Base-by-base conservation (phyloP, 441 rosid species). In the Daphne laureola region DNA sequence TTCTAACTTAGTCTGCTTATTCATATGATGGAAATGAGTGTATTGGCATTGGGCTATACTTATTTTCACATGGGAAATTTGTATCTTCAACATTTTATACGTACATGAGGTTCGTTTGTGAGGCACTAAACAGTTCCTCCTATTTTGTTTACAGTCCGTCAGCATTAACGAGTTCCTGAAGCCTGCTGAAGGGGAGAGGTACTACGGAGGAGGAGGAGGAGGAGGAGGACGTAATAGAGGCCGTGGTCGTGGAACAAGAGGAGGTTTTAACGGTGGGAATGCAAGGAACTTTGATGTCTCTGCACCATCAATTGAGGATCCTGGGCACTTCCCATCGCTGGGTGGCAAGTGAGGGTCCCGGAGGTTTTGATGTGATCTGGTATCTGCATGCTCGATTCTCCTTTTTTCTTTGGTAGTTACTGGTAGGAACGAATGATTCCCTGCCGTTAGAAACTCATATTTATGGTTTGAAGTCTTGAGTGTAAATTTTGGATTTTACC, bases 131-230 rank as follows among this genome's bases (percentile, higher is more conserved):
- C 25, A 21, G 11, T 35, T 18, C 35, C 14, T 17, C 36, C 26
- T 59, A n/a, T 53, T 55, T 35, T 70, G 51, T 44, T 45, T 69
- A 67, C 65, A 94, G 99, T 59, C 94, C 62, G 72, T 90, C 35
- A 87, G 79, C 85, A 86, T 94, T 42, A 87, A 76, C 23, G 96
- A 87, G 74, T 94, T 90, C 67, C 71, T 90, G 76, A 93, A 83
- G 82, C 96, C 96, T 50, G 85, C 83, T 50, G 88, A 83, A 41
- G 96, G 97, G 14, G 91, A 77, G 74, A 80, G 63, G n/a, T 63
- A 51, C 73, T 67, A 68, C 21, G 53, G 57, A 61, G n/a, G n/a
- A n/a, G n/a, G n/a, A n/a, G n/a, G n/a, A n/a, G 53, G 57, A 61
- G n/a, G n/a, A n/a, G n/a, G n/a, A n/a, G 83, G 93, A 4, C 82